Conservation (phyloP, 1,139 yeast genomes). For the Yamadazyma dendronema region DNA sequence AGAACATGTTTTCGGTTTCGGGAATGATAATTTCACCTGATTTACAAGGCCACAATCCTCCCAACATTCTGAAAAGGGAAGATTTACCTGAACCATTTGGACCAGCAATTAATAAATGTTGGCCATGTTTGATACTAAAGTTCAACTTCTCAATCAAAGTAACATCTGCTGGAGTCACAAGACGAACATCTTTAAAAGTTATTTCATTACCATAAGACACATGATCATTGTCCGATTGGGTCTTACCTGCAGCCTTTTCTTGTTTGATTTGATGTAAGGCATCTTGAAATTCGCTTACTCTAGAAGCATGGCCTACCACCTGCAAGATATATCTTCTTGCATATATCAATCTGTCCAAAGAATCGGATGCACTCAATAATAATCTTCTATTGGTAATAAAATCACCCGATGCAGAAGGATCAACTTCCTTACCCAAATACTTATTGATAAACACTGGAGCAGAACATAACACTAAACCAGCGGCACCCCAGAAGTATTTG, state of each 20-base stretch:
- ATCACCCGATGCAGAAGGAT: slow-evolving; percentile 61
- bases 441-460: slow-evolving; percentile 81
- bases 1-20: slow-evolving; percentile 68
- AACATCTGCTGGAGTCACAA: slow-evolving; percentile 83
- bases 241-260: slow-evolving; percentile 16
- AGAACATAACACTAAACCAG: slow-evolving; percentile 83
- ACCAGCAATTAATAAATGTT: slow-evolving; percentile 86
- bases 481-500: slow-evolving; percentile 94
- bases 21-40: slow-evolving; percentile 67
- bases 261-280: slow-evolving; percentile 54
- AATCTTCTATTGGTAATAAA: slow-evolving; percentile 90
- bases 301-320: slow-evolving; percentile 77
- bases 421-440: slow-evolving; percentile 48
- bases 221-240: slow-evolving; percentile 13
- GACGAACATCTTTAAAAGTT: slow-evolving; percentile 69
- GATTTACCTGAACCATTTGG: slow-evolving; percentile 97
- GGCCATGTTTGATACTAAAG: slow-evolving; percentile 75
- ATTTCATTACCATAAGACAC: slow-evolving; percentile 55
- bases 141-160: slow-evolving; percentile 63
- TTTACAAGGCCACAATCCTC: slow-evolving; percentile 90
- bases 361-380: slow-evolving; percentile 80
- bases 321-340: slow-evolving; percentile 84
- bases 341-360: slow-evolving; percentile 83
- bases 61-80: slow-evolving; percentile 82
- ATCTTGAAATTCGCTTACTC: slow-evolving; percentile 71